A percentile compares a stretch with the other conserved stretches of the same genome.
Evolutionary conservation across 2,329 filamentous ascomycete species (phyloP).

Genomic region (Diaporthe ampelina): DNA sequence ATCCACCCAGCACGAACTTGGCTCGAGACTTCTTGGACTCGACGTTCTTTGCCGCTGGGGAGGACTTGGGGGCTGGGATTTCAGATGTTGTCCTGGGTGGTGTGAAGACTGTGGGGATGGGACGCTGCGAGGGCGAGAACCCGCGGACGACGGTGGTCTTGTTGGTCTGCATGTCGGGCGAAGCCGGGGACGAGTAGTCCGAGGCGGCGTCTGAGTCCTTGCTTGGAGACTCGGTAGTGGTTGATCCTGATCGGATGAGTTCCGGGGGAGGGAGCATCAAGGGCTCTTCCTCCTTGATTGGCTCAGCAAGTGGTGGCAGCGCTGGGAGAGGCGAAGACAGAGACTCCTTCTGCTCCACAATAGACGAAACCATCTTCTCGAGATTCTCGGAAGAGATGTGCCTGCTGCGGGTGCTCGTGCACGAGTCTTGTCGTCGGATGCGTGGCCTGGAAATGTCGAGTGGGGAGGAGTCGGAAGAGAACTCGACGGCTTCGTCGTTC

Average conservation of each 20-base stretch:
- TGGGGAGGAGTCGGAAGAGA: conserved; percentile 66
- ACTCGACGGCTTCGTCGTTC: conserved; percentile 76
- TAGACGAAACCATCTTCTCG: conserved; percentile 93
- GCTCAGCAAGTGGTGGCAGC: conserved; percentile 53
- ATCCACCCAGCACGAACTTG: conserved; percentile 82
- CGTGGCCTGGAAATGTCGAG: conserved; percentile 75
- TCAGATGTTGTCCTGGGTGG: conserved; percentile 66
- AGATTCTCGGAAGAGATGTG: conserved; percentile 93
- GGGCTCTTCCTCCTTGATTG: conserved; percentile 62
- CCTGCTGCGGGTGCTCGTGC: conserved; percentile 77
- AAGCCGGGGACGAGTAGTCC: conserved; percentile 52
- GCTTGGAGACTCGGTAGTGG: conserved; percentile 62
- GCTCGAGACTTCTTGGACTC: conserved; percentile 72
- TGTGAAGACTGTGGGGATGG: conserved; percentile 58
- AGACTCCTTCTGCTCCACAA: conserved; percentile 87
- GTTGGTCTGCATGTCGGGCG: conserved; percentile 67
- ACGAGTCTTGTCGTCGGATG: conserved; percentile 79
- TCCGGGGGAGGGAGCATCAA: conserved; percentile 46
- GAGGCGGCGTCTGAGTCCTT: conserved; percentile 74
- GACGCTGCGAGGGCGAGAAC: conserved; percentile 83
- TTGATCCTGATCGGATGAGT: conserved; percentile 58
- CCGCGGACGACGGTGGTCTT: conserved; percentile 81
- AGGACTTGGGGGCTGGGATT: conserved; percentile 73
- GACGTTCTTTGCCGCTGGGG: conserved; percentile 75
- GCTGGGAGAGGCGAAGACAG: conserved; percentile 68